Conservation (phyloP, 1,284 basidiomycete species). For the Dichomitus squalens region DNA sequence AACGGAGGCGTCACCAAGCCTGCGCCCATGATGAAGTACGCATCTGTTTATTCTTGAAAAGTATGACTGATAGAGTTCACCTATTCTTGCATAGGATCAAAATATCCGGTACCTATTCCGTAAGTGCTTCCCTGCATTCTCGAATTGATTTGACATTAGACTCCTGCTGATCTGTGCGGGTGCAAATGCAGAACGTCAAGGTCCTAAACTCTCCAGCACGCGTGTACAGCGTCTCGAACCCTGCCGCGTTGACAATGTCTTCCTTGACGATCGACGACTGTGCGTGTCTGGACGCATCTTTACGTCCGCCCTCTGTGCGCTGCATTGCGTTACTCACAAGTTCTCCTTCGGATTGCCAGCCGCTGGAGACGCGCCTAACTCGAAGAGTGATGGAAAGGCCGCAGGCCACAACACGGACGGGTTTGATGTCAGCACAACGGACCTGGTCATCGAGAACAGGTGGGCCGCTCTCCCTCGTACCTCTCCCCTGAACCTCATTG, state of each 20-base stretch:
- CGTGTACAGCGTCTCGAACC: constrained; percentile 38
- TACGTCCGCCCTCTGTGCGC: background rate
- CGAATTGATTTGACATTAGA: background rate
- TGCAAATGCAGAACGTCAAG: constrained; percentile 34
- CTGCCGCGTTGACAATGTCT: constrained; percentile 33
- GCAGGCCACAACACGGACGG: constrained; percentile 53
- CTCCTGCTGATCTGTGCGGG: background rate
- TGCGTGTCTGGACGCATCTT: constrained; percentile 16
- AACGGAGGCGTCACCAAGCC: constrained; percentile 42
- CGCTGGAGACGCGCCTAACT: constrained; percentile 44
- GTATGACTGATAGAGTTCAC: constrained; percentile 1
- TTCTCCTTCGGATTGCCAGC: constrained; percentile 23
- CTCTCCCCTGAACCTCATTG: too few species aligned
- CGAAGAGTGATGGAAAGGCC: constrained; percentile 41
- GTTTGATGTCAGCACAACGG: constrained; percentile 48
- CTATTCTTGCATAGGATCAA: constrained; percentile 42
- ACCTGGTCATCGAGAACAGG: constrained; percentile 47
- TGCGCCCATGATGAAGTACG: constrained; percentile 40
- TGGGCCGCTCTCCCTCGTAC: background rate
- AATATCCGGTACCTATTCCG: constrained; percentile 52
- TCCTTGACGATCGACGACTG: constrained; percentile 41
- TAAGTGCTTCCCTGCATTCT: constrained; percentile 23
- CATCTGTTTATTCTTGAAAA: background rate
- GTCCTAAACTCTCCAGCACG: constrained; percentile 42
- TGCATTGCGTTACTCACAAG: background rate